These are phyloP conservation scores for Gossypium longicalyx DNA, from an alignment of 345 rosid genomes.

Conservation along the genomic window DNA sequence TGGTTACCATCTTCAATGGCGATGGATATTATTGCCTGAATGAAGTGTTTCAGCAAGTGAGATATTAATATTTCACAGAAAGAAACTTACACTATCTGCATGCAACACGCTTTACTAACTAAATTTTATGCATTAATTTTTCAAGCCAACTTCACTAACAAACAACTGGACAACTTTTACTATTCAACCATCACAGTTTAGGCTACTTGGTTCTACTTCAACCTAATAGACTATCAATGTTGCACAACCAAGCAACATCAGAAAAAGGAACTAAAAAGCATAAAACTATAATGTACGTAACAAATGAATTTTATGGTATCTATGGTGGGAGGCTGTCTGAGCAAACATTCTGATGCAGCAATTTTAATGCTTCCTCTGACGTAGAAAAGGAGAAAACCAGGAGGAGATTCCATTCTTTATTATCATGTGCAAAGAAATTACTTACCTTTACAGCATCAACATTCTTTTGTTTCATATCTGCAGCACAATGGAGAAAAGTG, in stretches of 20 bases:
- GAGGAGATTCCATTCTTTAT: not conserved
- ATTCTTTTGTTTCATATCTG: conserved; percentile 96
- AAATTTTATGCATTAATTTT: not conserved
- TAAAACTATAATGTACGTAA: not conserved
- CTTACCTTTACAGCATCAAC: conserved; percentile 94
- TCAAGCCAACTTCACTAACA: not conserved
- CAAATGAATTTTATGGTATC: not conserved
- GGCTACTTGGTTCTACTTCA: not conserved
- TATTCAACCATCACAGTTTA: not conserved
- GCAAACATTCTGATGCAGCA: conserved; percentile 11
- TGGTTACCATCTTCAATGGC: conserved; percentile 95
- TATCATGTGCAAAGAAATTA: conserved; percentile 6
- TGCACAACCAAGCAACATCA: not conserved
- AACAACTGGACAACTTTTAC: conserved; percentile 2
- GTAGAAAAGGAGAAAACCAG: conserved; percentile 4
- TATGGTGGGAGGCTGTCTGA: not conserved
- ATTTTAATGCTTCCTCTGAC: not conserved
- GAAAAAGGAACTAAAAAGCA: conserved; percentile 4
- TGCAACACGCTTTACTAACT: not conserved
- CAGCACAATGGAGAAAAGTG: conserved; percentile 88
- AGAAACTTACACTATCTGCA: not conserved
- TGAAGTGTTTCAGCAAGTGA: conserved; percentile 3
- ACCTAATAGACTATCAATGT: not conserved
- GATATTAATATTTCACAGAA: conserved; percentile 1
- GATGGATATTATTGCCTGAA: conserved; percentile 84